Evolutionary conservation across 2,329 filamentous ascomycete species (phyloP).

Genomic region (Arachnopeziza araneosa): DNA sequence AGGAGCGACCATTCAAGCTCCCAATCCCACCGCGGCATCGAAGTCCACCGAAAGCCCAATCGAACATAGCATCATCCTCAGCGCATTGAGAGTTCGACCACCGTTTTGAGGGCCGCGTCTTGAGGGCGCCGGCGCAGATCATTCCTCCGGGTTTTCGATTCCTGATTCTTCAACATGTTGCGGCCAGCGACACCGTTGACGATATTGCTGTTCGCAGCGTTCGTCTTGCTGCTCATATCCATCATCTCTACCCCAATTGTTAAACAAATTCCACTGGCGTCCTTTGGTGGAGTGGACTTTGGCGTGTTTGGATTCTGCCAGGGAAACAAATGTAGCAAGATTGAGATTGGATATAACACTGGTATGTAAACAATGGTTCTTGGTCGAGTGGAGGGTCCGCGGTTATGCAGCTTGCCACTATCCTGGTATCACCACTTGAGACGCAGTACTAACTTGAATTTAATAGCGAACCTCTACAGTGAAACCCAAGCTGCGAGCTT

Average conservation of each 20-base stretch:
- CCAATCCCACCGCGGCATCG: conserved; percentile 6
- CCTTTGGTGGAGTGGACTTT: conserved; percentile 71
- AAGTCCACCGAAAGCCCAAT: conserved; percentile 5
- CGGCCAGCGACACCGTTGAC: conserved; percentile 89
- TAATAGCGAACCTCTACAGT: conserved; percentile 24
- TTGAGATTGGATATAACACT: conserved; percentile 80
- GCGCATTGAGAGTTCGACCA: conserved; percentile 10
- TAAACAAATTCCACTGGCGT: conserved; percentile 75
- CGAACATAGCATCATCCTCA: background rate
- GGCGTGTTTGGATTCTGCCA: conserved; percentile 91
- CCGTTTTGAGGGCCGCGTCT: conserved; percentile 36
- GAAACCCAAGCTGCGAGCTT: conserved; percentile 38
- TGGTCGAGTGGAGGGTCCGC: background rate
- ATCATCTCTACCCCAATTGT: conserved; percentile 91
- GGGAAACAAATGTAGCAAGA: conserved; percentile 56
- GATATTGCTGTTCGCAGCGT: conserved; percentile 77
- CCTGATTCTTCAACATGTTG: conserved; percentile 45
- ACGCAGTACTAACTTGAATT: conserved; percentile 6
- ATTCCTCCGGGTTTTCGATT: conserved; percentile 16
- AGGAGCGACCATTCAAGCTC: background rate
- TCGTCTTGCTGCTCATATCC: conserved; percentile 77
- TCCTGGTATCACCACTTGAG: background rate
- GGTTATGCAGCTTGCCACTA: background rate
- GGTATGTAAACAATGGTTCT: conserved; percentile 47
- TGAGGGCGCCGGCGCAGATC: conserved; percentile 37